Percentiles rank a stretch among this genome's conserved stretches.
Conservation (phyloP, 2,329 filamentous ascomycete genomes). For the Coniochaeta sp. region DNA sequence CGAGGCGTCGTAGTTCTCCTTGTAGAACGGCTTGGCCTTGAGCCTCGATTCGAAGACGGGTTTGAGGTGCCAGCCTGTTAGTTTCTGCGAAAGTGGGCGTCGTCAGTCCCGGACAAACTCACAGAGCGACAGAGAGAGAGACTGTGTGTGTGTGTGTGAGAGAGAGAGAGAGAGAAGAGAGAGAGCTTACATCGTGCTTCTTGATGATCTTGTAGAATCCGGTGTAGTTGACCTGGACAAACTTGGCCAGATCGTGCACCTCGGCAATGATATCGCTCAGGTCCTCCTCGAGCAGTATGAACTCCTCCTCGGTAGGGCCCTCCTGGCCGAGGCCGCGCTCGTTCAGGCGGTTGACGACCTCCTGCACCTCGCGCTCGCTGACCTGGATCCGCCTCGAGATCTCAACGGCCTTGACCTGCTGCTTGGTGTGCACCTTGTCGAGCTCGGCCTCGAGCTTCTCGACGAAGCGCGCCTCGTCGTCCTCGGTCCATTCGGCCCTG, state of each 20-base stretch:
- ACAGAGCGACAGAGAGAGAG: no score
- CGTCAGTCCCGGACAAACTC: not conserved
- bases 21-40: slow-evolving; percentile 96
- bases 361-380: slow-evolving; percentile 82
- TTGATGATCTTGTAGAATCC: slow-evolving; percentile 99
- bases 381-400: slow-evolving; percentile 84
- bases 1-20: slow-evolving; percentile 96
- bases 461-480: slow-evolving; percentile 86
- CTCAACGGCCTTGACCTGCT: slow-evolving; percentile 94
- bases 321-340: slow-evolving; percentile 50
- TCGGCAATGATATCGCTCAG: slow-evolving; percentile 97
- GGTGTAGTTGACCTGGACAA: slow-evolving; percentile 96
- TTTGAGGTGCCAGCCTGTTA: slow-evolving; percentile 85
- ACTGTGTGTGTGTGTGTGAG: no score
- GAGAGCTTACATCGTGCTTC: slow-evolving; percentile 79
- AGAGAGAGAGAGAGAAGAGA: no score
- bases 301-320: slow-evolving; percentile 79
- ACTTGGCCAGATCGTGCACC: slow-evolving; percentile 96
- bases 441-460: slow-evolving; percentile 81
- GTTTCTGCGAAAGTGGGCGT: slow-evolving; percentile 74
- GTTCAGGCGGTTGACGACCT: slow-evolving; percentile 72
- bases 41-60: slow-evolving; percentile 93
- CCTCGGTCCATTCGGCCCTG: slow-evolving; percentile 73
- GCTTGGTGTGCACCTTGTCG: slow-evolving; percentile 96
- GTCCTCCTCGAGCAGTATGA: slow-evolving; percentile 87